Percentiles rank a stretch among this genome's conserved stretches.
These are phyloP conservation scores for Cytospora leucostoma DNA, from an alignment of 2,329 filamentous ascomycete genomes.

Conservation along the genomic window DNA sequence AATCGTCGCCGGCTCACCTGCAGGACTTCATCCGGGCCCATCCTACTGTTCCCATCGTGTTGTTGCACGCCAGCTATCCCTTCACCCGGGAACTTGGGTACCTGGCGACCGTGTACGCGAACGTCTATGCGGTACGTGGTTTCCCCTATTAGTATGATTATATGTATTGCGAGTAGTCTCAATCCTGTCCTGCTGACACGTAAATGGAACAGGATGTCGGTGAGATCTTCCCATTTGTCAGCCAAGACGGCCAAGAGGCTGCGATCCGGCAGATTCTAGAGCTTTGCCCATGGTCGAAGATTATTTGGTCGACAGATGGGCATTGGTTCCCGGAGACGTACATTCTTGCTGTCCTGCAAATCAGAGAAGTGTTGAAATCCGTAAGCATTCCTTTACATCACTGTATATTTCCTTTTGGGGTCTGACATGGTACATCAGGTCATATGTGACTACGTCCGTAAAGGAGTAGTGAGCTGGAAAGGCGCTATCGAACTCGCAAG, in stretches of 20 bases:
- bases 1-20: conserved; percentile 73
- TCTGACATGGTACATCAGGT: conserved; percentile 47
- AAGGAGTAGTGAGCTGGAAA: conserved; percentile 58
- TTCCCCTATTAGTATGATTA: neutral
- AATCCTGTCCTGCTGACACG: neutral
- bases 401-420: neutral
- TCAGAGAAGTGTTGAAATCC: conserved; percentile 68
- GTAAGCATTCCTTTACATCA: conserved; percentile 44
- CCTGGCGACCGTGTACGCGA: conserved; percentile 73
- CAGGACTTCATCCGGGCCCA: conserved; percentile 73
- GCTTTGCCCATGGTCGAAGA: conserved; percentile 71
- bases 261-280: conserved; percentile 74
- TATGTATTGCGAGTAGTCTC: neutral
- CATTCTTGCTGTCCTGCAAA: conserved; percentile 70
- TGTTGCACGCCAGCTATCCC: conserved; percentile 80
- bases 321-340: conserved; percentile 80
- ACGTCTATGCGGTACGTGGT: conserved; percentile 63
- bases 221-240: conserved; percentile 78
- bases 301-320: conserved; percentile 79
- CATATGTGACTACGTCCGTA: conserved; percentile 66
- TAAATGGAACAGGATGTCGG: conserved; percentile 62
- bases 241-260: conserved; percentile 71
- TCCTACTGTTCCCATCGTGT: conserved; percentile 69
- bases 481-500: conserved; percentile 66
- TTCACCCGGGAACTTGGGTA: conserved; percentile 79